Evolutionary conservation across 371 early-diverging fungal species (phyloP), one percentile per base, ranked within the genome.

Genomic region (Choanephora cucurbitarum): DNA sequence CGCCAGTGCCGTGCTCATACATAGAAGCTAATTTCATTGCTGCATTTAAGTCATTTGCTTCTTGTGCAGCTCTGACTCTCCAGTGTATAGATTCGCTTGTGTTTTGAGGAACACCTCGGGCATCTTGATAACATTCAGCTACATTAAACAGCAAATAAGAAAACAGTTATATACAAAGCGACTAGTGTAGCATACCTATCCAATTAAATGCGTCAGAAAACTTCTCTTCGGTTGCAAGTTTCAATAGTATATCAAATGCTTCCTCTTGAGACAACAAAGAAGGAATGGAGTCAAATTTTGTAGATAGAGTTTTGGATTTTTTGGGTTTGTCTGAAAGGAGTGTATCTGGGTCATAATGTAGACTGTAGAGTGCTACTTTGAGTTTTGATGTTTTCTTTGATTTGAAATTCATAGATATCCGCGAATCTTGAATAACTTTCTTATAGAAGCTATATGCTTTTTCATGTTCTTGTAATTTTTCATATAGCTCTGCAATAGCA

Each of bases 401-500:
- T 31, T 55, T 62, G 1, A 58, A 54, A 17, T 51, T 55, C 32
- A 59, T 58, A n/a, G 60, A 51, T 0, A 78, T 52, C 21, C 68
- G 60, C 8, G 56, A 10, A 52, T 74, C 71, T n/a, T 65, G 44
- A 23, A 64, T 55, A 21, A 75, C 73, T 39, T 58, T 61, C 23
- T 56, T 28, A 46, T 75, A 78, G 24, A 73, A 64, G 8, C 13
- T 23, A 43, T 69, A 75, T 2, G 79, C 75, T 28, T 75, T 64
- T 45, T 72, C 67, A 58, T 65, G 71, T 3, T 63, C 55, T 21
- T 62, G 56, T 43, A 70, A 43, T 41, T 60, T 55, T 50, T 78
- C 75, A 47, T 67, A 70, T 10, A 73, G 48, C 54, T 78, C 71
- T 7, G 73, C 79, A 33, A 67, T 65, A 21, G 75, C 75, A 72